Base-by-base conservation (phyloP, 139 green algal genomes). In the Chlamydomonas sphaeroides region DNA sequence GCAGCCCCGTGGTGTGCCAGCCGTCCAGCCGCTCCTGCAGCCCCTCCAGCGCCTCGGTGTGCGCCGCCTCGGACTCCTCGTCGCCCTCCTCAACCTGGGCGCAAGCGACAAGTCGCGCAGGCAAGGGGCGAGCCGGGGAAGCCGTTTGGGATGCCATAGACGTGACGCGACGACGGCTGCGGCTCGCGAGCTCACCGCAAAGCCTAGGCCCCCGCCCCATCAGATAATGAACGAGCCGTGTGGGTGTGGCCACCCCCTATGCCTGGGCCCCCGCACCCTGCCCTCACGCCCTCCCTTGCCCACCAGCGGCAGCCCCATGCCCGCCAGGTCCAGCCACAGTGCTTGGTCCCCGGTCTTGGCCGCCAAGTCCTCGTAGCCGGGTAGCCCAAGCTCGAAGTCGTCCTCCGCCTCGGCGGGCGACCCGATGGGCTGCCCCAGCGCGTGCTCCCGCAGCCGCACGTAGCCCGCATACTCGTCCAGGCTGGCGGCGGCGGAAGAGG, bases 1-100 rank as follows among this genome's bases (percentile, higher is more conserved):
- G 65, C 38, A 84, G 83, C 28, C 88, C 88, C 18, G 61, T 33
- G 23, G 20, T 32, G 56, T 84, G 73, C 83, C 87, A 90, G 36
- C 57, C 80, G 3, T 80, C 69, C 3, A 78, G 69, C 15, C 85
- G 76, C 63, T 74, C 45, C 72, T 80, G 72, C 18, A 73, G 65
- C 49, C n/a, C 33, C 25, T n/a, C 65, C 45, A 84, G 30, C 26
- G 42, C 77, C 61, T 39, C 51, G 32, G 73, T 49, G 8, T 67
- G 41, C 35, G 66, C 77, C 23, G 28, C 57, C 41, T 23, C 39
- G 48, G 45, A 18, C 35, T 72, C 63, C 35, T 51, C 77, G 32
- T 66, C 65, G 6, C 56, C 77, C 35, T 62, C 65, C 28, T 69
- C 73, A 23, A 36, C 35, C 51, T 79, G n/a, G n/a, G n/a, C n/a